Conservation (phyloP, 208 protist genomes). For the Trypanosoma vivax region DNA sequence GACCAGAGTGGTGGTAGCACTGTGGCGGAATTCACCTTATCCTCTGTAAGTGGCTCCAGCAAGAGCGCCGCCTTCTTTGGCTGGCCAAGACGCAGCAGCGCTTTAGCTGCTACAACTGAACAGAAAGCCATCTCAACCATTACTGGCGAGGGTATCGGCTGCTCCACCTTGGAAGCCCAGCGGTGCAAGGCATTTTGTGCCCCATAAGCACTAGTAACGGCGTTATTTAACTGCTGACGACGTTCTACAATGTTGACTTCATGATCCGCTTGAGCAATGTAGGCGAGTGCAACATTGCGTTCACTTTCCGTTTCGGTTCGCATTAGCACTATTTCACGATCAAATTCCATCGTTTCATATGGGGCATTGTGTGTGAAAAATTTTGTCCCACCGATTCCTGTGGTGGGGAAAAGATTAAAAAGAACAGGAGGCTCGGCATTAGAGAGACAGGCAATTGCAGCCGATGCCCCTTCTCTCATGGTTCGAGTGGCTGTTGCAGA, state of each 20-base stretch:
- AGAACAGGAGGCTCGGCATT: too few relatives aligned
- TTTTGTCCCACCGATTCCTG: too few relatives aligned
- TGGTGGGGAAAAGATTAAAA: too few relatives aligned
- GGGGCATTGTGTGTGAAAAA: too few relatives aligned
- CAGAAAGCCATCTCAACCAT: conserved; percentile 67
- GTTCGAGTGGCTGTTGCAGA: not conserved
- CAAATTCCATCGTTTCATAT: not conserved
- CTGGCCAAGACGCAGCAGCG: conserved; percentile 69
- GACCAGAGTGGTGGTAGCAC: conserved; percentile 74
- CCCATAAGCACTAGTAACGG: conserved; percentile 79
- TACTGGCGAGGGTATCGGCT: conserved; percentile 31
- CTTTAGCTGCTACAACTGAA: conserved; percentile 61
- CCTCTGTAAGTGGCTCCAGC: conserved; percentile 81
- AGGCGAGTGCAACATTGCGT: conserved; percentile 78
- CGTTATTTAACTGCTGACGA: conserved; percentile 70
- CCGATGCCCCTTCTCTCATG: not conserved
- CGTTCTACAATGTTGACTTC: conserved; percentile 80
- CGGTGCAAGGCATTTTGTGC: conserved; percentile 75
- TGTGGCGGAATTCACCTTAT: conserved; percentile 52
- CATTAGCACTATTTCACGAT: conserved; percentile 45
- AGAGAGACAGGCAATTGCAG: not conserved
- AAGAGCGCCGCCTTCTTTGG: conserved; percentile 74
- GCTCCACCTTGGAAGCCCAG: conserved; percentile 40
- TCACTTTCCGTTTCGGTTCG: conserved; percentile 74
- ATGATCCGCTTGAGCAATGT: conserved; percentile 73